These are phyloP conservation scores for Chiua sp. DNA, from an alignment of 1,284 basidiomycete species.

Conservation along the genomic window DNA sequence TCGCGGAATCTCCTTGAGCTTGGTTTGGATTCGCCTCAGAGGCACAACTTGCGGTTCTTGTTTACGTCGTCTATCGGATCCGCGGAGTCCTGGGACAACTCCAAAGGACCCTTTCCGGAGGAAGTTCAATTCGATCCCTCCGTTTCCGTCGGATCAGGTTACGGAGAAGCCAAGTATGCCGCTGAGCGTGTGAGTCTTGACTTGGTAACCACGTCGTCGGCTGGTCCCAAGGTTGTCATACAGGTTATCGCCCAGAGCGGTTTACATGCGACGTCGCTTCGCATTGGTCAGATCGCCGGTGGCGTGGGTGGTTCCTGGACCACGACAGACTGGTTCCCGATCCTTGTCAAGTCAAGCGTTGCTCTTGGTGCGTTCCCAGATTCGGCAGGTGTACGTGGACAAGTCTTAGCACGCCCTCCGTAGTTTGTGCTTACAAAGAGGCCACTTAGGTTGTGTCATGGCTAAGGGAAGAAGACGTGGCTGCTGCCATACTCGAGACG, in stretches of 20 bases:
- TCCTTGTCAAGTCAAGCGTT: conserved; percentile 35
- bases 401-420: too few relatives aligned
- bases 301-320: conserved; percentile 36
- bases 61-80: conserved; percentile 40
- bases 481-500: conserved; percentile 22
- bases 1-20: conserved; percentile 29
- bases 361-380: conserved; percentile 35
- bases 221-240: background rate
- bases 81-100: conserved; percentile 41
- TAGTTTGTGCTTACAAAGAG: background rate
- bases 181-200: conserved; percentile 37
- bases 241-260: conserved; percentile 33
- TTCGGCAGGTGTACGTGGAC: conserved; percentile 27
- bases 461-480: conserved; percentile 27
- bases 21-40: conserved; percentile 11
- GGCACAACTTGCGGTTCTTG: conserved; percentile 33
- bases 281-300: conserved; percentile 41
- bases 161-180: conserved; percentile 42
- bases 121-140: conserved; percentile 26
- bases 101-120: conserved; percentile 41
- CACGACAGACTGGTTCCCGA: conserved; percentile 39
- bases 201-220: too few relatives aligned
- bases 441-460: conserved; percentile 25
- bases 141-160: conserved; percentile 35
- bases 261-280: conserved; percentile 29